Base-by-base conservation (phyloP, 805 yeast species). In the Pichia ethanolica region DNA sequence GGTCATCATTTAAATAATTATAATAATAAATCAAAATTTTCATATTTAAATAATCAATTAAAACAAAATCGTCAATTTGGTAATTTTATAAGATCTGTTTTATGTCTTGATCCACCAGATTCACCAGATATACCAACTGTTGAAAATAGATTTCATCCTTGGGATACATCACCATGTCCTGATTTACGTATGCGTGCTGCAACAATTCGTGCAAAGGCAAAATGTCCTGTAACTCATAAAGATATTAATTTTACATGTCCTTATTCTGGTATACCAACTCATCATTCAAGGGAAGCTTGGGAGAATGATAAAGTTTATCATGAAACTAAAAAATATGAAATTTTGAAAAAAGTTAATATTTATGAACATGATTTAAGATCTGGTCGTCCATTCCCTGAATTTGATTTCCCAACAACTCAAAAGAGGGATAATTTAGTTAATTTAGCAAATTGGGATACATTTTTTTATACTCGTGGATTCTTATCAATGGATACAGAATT, bases 401-500 rank as follows among this genome's bases (percentile, higher is more conserved):
- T 93, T 62, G 93, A 89, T 59, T 89, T 93, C 70, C 98, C 99
- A 7, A 81, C 79, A 5, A 75, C 73, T 13, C 95, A 86, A 66
- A 86, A 82, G 46, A 73, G 72, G 45, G 97, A 90, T 62, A 82
- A 82, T 53, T 69, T 76, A 52, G 80, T 89, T 52, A 89, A 89
- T 63, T 78, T 89, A 63, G 73, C 82, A 44, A 82, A 78, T 65
- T 93, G 99, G 99, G 98, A 93, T 67, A 73, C 93, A 9, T 91
- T 81, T 61, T 84, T 93, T 63, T 93, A 91, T 67, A 91, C 98
- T 0, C 78, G 99, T 65, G 85, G 85, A 59, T 93, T 88, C 65
- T 84, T 82, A 59, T 91, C 97, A 5, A 91, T 93, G 98, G 96
- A 93, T 67, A 86, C 96, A 5, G 97, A 90, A 67, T 91, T 88